phyloP scores from a whole-genome alignment of 208 protist genomes.

The Acanthamoeba polyphaga region DNA sequence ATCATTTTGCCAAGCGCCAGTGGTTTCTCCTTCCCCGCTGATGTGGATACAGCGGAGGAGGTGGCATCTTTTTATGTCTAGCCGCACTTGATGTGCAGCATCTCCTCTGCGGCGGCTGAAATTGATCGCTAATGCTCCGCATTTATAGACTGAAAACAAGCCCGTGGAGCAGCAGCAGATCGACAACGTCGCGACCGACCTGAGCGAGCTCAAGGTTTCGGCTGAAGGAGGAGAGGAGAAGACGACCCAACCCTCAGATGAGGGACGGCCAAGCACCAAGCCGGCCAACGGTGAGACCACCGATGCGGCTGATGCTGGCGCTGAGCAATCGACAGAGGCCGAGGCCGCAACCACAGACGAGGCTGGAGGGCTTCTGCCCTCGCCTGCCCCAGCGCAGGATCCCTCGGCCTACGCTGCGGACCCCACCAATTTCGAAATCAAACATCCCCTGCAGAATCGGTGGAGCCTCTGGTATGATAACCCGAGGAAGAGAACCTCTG shows the following conservation, averaged over 20 bases:
- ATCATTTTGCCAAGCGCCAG: not conserved
- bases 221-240: conserved; percentile 8
- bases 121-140: not conserved
- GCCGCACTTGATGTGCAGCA: not conserved
- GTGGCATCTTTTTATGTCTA: not conserved
- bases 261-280: conserved; percentile 7
- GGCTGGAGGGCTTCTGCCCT: not conserved
- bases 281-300: not conserved
- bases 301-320: not conserved
- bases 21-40: too few relatives aligned
- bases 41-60: too few relatives aligned
- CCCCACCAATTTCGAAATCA: conserved; percentile 77
- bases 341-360: not conserved
- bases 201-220: conserved; percentile 23
- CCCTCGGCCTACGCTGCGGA: conserved; percentile 25
- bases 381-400: conserved; percentile 16
- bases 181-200: not conserved
- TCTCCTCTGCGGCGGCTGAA: not conserved
- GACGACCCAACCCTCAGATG: conserved; percentile 15
- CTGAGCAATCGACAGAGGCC: not conserved
- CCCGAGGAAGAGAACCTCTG: conserved; percentile 77
- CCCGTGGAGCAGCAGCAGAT: conserved; percentile 16
- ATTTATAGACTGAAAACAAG: not conserved
- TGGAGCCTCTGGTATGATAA: conserved; percentile 89
- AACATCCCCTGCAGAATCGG: conserved; percentile 87